phyloP scores from a whole-genome alignment of 495 filamentous ascomycete species.

The Talaromyces ruber region DNA sequence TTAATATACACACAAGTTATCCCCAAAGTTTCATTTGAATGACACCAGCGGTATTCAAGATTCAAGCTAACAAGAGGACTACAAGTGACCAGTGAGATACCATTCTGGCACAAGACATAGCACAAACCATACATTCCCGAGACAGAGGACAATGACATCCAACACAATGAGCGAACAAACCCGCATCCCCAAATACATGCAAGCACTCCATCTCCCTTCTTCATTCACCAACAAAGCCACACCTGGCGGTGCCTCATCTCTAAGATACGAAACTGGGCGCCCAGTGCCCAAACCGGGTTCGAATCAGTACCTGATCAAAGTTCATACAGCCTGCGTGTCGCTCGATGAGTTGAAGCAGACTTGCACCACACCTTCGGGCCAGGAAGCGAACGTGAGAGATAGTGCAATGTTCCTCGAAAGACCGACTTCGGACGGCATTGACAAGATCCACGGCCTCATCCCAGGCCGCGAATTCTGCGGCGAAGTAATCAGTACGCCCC shows the following conservation, averaged over 20 bases:
- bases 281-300: slow-evolving; percentile 29
- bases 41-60: not conserved
- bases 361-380: not conserved
- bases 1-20: not conserved
- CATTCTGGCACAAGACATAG: not conserved
- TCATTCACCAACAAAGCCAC: slow-evolving; percentile 11
- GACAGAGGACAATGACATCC: slow-evolving; percentile 8
- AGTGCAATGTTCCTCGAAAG: slow-evolving; percentile 8
- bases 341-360: slow-evolving; percentile 33
- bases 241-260: slow-evolving; percentile 8
- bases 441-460: slow-evolving; percentile 32
- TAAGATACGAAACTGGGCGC: slow-evolving; percentile 27
- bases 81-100: not conserved
- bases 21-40: not conserved
- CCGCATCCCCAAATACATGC: slow-evolving; percentile 27
- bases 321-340: slow-evolving; percentile 47
- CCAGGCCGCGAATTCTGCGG: slow-evolving; percentile 52
- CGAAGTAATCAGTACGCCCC: slow-evolving; percentile 39
- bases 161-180: slow-evolving; percentile 25
- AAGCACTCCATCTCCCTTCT: slow-evolving; percentile 29
- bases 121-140: not conserved
- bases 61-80: not conserved
- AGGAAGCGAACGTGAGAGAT: slow-evolving; percentile 7
- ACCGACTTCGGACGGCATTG: not conserved
- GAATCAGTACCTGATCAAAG: slow-evolving; percentile 50